A percentile compares a stretch with the other conserved stretches of the same genome.
phyloP scores from a whole-genome alignment of 2,329 filamentous ascomycete species.

The Neopestalotiopsis clavispora region DNA sequence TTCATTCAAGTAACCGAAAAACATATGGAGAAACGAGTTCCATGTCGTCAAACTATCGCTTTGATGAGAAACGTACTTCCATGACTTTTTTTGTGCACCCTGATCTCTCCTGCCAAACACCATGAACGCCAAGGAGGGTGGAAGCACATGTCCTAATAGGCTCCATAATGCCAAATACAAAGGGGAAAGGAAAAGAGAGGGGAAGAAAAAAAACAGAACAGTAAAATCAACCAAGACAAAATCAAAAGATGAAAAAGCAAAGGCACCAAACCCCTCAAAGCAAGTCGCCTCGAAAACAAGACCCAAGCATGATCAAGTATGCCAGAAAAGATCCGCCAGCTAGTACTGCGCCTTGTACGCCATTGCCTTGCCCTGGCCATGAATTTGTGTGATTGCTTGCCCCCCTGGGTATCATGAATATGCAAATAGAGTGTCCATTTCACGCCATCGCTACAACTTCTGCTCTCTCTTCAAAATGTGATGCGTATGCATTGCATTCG shows the following conservation, averaged over 20 bases:
- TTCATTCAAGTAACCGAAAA: too few species aligned
- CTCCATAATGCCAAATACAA: too few species aligned
- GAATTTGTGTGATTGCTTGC: not conserved
- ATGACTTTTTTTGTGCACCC: too few species aligned
- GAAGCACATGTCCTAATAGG: too few species aligned
- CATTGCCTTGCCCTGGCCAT: not conserved
- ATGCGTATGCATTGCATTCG: not conserved
- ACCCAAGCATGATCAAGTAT: too few species aligned
- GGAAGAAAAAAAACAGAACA: not conserved
- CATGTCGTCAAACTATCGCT: too few species aligned
- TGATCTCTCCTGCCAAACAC: too few species aligned
- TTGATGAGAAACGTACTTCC: too few species aligned
- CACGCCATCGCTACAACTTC: not conserved
- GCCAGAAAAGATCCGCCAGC: not conserved
- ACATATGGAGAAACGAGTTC: too few species aligned
- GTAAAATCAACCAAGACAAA: not conserved
- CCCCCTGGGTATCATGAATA: slow-evolving; percentile 2
- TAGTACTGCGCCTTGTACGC: not conserved
- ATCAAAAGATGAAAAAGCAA: not conserved
- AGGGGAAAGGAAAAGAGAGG: not conserved
- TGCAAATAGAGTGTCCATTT: not conserved
- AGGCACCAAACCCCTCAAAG: not conserved
- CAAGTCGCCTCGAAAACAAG: too few species aligned
- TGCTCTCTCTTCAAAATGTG: too few species aligned
- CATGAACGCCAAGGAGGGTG: too few species aligned